These are phyloP conservation scores for Phytophthora boehmeriae DNA, from an alignment of 352 stramenopile genomes.

Conservation along the genomic window DNA sequence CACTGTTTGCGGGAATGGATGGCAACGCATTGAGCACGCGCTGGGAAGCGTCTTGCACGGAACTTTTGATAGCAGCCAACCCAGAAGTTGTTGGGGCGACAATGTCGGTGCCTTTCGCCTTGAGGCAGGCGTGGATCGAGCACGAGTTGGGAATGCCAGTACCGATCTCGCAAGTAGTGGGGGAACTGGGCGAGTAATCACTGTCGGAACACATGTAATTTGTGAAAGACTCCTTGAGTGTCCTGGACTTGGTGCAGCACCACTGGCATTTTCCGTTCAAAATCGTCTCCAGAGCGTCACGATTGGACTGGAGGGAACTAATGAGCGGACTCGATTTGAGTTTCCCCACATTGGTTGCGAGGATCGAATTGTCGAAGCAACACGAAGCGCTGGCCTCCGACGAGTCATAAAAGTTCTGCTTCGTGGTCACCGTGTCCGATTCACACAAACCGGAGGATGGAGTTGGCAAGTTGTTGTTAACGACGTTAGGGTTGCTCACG, in stretches of 20 bases:
- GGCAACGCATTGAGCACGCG: conserved; percentile 32
- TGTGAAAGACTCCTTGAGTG: conserved; percentile 8
- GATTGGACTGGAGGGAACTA: background rate
- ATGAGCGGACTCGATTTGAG: conserved; percentile 11
- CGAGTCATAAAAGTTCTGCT: conserved; percentile 4
- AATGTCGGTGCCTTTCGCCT: conserved; percentile 43
- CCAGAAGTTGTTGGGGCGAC: conserved; percentile 4
- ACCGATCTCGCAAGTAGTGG: background rate
- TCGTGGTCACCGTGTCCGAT: background rate
- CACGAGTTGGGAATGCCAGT: conserved; percentile 15
- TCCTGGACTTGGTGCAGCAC: conserved; percentile 12
- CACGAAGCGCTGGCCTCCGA: background rate
- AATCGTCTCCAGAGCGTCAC: background rate
- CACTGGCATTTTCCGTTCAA: conserved; percentile 8
- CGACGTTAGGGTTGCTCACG: background rate
- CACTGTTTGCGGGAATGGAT: background rate
- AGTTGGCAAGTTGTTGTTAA: conserved; percentile 7
- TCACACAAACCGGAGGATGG: background rate
- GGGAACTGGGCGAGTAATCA: background rate
- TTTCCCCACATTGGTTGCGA: conserved; percentile 2
- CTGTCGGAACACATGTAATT: conserved; percentile 8
- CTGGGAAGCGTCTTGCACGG: conserved; percentile 23
- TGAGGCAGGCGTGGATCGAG: conserved; percentile 42
- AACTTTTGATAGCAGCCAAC: conserved; percentile 21
- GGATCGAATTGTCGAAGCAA: background rate